Evolutionary conservation across 306 rosid species (phyloP), one percentile per base, ranked within the genome.

Genomic region (Prunus armeniaca): DNA sequence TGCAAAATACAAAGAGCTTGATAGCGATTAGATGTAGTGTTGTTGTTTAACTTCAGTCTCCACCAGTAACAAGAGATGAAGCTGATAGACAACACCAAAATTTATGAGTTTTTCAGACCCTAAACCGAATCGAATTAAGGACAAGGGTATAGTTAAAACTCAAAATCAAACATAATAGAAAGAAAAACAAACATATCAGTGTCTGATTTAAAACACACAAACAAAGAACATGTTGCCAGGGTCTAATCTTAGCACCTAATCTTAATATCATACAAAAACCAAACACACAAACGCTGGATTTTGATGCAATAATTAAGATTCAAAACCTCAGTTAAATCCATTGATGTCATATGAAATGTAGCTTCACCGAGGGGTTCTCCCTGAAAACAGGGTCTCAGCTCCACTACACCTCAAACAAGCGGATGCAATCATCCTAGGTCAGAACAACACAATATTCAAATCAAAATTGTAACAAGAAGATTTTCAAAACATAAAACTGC

Each of bases 301-400:
- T 1, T 12, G 65, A 58, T 0, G 67, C 61, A 55, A 28, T 30
- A 2, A 64, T 1, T 64, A 8, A 9, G 11, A 62, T 9, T 18
- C 12, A 0, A 14, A 2, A 81, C 86, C 82, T 88, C 90, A 79
- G 90, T 5, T 2, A 70, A 84, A 89, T 79, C 92, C 93, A 34
- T 34, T 50, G 0, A 62, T 38, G 18, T 89, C 98, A 80, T 63
- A 73, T 75, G 80, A 73, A 88, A 84, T 79, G 88, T 12, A 65
- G 86, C 69, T 86, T 88, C 90, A 57, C 92, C 90, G 83, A 86
- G 93, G 82, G 98, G 95, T 93, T 91, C 93, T 65, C 90, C 97
- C 88, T 87, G 88, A 14, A 76, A 77, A 81, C 93, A 88, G 84
- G 93, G 87, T 0, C 95, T 74, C 85, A 76, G 91, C 3, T 89